phyloP scores from a whole-genome alignment of 768 basidiomycete genomes.

The Pleurotus tuber-regium region DNA sequence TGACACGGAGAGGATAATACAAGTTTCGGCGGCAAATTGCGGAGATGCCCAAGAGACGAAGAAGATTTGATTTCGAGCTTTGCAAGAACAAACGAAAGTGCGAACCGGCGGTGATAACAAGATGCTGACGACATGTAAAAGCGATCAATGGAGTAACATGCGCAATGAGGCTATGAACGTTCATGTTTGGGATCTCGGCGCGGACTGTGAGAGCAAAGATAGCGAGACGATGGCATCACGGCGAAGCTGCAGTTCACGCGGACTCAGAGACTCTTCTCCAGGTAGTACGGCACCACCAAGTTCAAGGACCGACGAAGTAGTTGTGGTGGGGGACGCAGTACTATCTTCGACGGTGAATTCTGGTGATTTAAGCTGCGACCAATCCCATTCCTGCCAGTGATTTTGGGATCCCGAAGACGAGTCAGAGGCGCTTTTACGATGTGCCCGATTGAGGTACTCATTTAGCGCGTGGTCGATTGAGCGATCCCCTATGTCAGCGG shows the following conservation, averaged over 20 bases:
- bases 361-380: conserved; percentile 38
- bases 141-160: background rate
- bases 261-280: conserved; percentile 7
- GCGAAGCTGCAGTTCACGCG: conserved; percentile 5
- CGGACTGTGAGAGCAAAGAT: conserved; percentile 4
- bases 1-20: background rate
- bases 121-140: background rate
- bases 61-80: background rate
- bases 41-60: background rate
- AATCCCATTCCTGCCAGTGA: conserved; percentile 41
- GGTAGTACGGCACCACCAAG: background rate
- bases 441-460: conserved; percentile 6
- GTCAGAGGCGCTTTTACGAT: conserved; percentile 4
- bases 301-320: background rate
- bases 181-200: conserved; percentile 6
- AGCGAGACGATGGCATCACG: conserved; percentile 5
- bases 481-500: conserved; percentile 8
- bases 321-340: background rate
- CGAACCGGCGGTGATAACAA: background rate
- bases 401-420: conserved; percentile 10
- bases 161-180: background rate
- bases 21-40: background rate
- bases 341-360: conserved; percentile 21
- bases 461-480: background rate
- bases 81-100: conserved; percentile 5